A percentile compares a stretch with the other conserved stretches of the same genome.
These are phyloP conservation scores for Cladophialophora exuberans DNA, from an alignment of 2,329 filamentous ascomycete genomes.

Conservation along the genomic window DNA sequence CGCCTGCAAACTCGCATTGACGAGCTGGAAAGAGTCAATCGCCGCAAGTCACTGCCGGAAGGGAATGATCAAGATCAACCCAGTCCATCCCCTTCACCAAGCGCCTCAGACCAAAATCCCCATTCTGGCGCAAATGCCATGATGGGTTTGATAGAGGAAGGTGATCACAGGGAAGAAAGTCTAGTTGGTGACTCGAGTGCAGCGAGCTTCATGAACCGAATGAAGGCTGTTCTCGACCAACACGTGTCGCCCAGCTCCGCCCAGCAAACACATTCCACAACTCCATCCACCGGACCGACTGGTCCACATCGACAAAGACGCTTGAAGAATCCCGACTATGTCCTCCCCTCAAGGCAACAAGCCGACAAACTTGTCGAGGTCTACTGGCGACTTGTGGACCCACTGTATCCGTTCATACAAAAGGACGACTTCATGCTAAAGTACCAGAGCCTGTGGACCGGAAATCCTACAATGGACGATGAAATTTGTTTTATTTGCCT, in stretches of 20 bases:
- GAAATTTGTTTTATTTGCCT: conserved; percentile 50
- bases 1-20: conserved; percentile 14
- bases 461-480: conserved; percentile 33
- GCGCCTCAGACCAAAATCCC: neutral
- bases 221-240: conserved; percentile 16
- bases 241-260: neutral
- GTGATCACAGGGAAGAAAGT: neutral
- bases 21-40: conserved; percentile 16
- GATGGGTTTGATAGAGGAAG: conserved; percentile 19
- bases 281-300: conserved; percentile 31
- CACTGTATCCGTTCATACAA: conserved; percentile 35
- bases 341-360: conserved; percentile 17
- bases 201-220: conserved; percentile 22
- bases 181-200: conserved; percentile 15
- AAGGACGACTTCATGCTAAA: conserved; percentile 40
- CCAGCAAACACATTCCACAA: neutral
- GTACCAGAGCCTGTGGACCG: conserved; percentile 42
- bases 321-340: conserved; percentile 26
- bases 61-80: neutral
- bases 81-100: neutral
- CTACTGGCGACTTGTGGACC: conserved; percentile 9
- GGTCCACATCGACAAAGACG: neutral
- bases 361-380: conserved; percentile 16
- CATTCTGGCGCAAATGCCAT: conserved; percentile 15
- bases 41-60: neutral